Conservation (phyloP, 805 yeast genomes). For the Ascoidea asiatica region DNA sequence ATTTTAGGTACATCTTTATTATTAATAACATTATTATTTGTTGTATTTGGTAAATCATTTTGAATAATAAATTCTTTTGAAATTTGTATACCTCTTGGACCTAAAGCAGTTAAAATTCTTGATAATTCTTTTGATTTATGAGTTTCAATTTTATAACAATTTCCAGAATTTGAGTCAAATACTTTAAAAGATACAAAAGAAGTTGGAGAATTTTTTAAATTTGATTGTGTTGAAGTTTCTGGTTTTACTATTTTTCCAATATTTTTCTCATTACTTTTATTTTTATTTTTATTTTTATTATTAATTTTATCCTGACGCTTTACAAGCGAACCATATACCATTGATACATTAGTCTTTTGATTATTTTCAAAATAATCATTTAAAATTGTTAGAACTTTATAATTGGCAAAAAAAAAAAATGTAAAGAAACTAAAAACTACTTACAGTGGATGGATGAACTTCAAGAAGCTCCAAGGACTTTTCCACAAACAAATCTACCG, state of each 20-base stretch:
- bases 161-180: conserved; percentile 51
- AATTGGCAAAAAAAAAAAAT: too few species aligned
- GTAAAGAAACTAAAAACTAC: too few species aligned
- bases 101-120: conserved; percentile 57
- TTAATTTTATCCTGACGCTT: background rate
- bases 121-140: conserved; percentile 60
- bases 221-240: too few species aligned
- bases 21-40: conserved; percentile 9
- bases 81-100: conserved; percentile 47
- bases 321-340: background rate
- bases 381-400: too few species aligned
- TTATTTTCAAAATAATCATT: too few species aligned
- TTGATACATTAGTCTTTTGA: background rate
- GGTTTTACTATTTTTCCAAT: background rate
- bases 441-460: background rate
- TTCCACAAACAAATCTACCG: background rate
- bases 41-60: background rate
- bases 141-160: conserved; percentile 44
- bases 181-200: conserved; percentile 40
- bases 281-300: too few species aligned
- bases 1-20: background rate
- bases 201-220: background rate
- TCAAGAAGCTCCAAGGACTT: background rate
- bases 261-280: too few species aligned
- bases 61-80: conserved; percentile 14